Evolutionary conservation across 2,329 filamentous ascomycete species (phyloP).

Genomic region (Scedosporium aurantiacum): DNA sequence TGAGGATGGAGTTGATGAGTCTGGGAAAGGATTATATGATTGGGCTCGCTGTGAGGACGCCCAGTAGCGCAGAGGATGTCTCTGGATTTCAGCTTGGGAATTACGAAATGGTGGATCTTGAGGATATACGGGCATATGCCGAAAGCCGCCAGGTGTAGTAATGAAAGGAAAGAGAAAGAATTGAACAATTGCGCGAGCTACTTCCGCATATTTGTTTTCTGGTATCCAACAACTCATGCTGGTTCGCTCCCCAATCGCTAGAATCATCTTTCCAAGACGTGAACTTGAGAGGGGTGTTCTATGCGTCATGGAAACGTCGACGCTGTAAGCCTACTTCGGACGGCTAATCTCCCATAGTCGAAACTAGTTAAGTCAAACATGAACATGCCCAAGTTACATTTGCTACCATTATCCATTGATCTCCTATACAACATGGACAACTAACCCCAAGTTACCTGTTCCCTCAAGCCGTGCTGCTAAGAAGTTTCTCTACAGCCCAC

Average conservation of each 20-base stretch:
- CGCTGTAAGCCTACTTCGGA: no score
- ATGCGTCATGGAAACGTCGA: no score
- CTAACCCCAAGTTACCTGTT: not conserved
- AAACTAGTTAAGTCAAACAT: no score
- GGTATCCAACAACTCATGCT: not conserved
- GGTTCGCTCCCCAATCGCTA: no score
- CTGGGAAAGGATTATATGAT: slow-evolving; percentile 42
- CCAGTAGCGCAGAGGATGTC: slow-evolving; percentile 21
- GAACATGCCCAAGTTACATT: no score
- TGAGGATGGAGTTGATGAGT: slow-evolving; percentile 23
- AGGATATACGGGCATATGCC: slow-evolving; percentile 33
- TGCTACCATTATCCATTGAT: no score
- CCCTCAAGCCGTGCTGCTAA: slow-evolving; percentile 28
- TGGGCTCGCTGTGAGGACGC: slow-evolving; percentile 37
- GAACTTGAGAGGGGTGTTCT: no score
- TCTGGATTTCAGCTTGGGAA: slow-evolving; percentile 27
- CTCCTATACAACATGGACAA: no score
- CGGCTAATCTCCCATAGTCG: no score
- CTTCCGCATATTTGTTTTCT: no score
- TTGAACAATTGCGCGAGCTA: not conserved
- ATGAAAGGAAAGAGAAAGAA: not conserved
- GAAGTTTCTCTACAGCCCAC: slow-evolving; percentile 57
- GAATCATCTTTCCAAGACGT: no score
- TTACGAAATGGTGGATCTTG: slow-evolving; percentile 31
- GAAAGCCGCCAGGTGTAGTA: slow-evolving; percentile 18